phyloP scores from a whole-genome alignment of 495 filamentous ascomycete genomes.

The Penicillium alfredii region DNA sequence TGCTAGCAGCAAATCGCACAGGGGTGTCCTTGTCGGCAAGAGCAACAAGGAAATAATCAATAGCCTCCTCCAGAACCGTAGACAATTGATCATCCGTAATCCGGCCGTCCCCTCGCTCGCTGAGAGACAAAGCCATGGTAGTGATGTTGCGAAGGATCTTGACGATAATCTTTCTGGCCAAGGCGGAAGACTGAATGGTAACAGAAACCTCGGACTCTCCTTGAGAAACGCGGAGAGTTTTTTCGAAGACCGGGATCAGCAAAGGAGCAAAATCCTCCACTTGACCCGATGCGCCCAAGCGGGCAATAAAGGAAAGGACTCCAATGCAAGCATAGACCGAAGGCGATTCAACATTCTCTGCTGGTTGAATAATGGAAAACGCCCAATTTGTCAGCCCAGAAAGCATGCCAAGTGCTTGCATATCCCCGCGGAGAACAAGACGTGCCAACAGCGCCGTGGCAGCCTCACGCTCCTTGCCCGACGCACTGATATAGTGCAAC shows the following conservation, averaged over 20 bases:
- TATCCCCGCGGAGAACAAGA: slow-evolving; percentile 76
- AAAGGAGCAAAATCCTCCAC: slow-evolving; percentile 47
- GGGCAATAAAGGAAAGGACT: slow-evolving; percentile 69
- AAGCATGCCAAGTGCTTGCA: slow-evolving; percentile 71
- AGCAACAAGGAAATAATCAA: slow-evolving; percentile 66
- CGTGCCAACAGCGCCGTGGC: slow-evolving; percentile 76
- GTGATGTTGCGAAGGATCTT: slow-evolving; percentile 74
- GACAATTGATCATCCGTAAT: slow-evolving; percentile 40
- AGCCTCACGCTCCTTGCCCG: slow-evolving; percentile 84
- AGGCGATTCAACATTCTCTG: slow-evolving; percentile 22
- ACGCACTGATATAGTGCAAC: slow-evolving; percentile 59
- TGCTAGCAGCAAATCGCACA: slow-evolving; percentile 84
- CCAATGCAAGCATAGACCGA: slow-evolving; percentile 62
- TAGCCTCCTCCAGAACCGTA: slow-evolving; percentile 42
- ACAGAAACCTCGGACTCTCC: slow-evolving; percentile 36
- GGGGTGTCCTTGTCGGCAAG: slow-evolving; percentile 83
- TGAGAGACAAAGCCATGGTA: slow-evolving; percentile 51
- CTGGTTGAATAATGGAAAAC: slow-evolving; percentile 47
- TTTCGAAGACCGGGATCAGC: slow-evolving; percentile 44
- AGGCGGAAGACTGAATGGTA: slow-evolving; percentile 57
- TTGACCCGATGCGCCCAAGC: slow-evolving; percentile 55
- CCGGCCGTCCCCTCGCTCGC: slow-evolving; percentile 30
- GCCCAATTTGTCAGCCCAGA: slow-evolving; percentile 61
- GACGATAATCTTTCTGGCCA: slow-evolving; percentile 72
- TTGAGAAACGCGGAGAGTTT: slow-evolving; percentile 37